Base-by-base conservation (phyloP, 352 stramenopile genomes). In the Peronospora belbahrii region DNA sequence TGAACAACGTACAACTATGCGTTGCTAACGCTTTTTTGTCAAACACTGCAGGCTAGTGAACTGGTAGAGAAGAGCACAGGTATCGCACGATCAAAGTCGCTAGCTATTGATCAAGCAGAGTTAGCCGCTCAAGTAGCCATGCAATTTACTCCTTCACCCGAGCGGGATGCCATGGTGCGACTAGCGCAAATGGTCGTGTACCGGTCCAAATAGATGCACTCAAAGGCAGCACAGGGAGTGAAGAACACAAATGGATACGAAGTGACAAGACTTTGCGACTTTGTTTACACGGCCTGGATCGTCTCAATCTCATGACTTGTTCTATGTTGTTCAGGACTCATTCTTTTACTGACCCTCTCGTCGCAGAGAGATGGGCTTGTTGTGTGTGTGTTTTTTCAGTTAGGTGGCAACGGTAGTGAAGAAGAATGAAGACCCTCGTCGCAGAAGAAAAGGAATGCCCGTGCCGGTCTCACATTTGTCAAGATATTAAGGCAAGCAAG, bases 101-200 rank as follows among this genome's bases (percentile, higher is more conserved):
- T 99, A 27, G 96, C 96, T n/a, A 85, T 96, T 48, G 79, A 91
- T 44, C 95, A 99, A 67, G 94, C 93, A 11, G 94, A 99, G 69
- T 65, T 97, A 47, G 95, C 95, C 23, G 97, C 97, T 47, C 88
- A 97, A 47, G 83, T 88, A 7, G 72, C 84, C 13, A 81, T 97
- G 56, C 78, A 93, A 64, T 73, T 97, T 31, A 57, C 76, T 56
- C 76, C 81, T 44, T 95, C 83, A 50, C 64, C 70, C 2, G 82
- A 80, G 41, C 74, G 85, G 13, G 83, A 96, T 59, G 83, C 78
- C 31, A 65, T 97, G 25, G 65, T 96, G 28, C 77, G 79, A 31
- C 70, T 97, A 38, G 86, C 86, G 13, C 77, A 91, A 58, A 59
- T 87, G 33, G 81, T 97, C 13, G 81, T 97, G 33, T 82, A 85